Evolutionary conservation across 352 stramenopile genomes (phyloP), one percentile per base, ranked within the genome.

Genomic region (Elongisporangium prolatum): DNA sequence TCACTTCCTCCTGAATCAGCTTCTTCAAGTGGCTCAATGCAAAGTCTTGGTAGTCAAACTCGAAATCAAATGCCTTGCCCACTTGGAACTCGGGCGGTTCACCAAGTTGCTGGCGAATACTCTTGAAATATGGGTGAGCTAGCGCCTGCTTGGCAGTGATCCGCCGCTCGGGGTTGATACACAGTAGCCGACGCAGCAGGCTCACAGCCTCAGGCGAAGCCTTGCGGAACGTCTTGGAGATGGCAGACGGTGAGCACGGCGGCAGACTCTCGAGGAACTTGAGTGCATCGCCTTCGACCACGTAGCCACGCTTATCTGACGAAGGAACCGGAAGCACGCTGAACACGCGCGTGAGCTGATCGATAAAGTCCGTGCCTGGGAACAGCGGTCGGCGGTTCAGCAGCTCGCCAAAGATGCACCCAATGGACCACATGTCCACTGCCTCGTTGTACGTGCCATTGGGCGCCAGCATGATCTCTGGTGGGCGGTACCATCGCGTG

Each of bases 381-480:
- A 93, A 92, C 48, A 93, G 68, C 25, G 84, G 84, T 21, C 83
- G 73, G 20, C 85, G 79, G 52, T 89, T 87, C 1, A 96, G 71
- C 52, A 97, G 67, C 63, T 97, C 96, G 3, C 94, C 97, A 47
- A 99, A 91, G 63, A 99, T 99, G 67, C 85, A 95, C 21, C 85
- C 85, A 37, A 95, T 88, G 1, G 81, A 92, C 85, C 85, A 93
- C 84, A 95, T 93, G 57, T 95, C 85, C 48, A 92, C 75, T 18
- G 85, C 79, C 40, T 92, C 78, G 54, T 77, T 86, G 74, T 93
- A 93, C 1, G 69, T 64, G 4, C 82, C 82, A 20, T 88, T 90
- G 21, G 84, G 82, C n/a, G 84, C 77, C 22, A 95, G 57, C 78
- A 94, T 89, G 54, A 95, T 89, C 74, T 95, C 86, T 18, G 86